Conservation (phyloP, 768 basidiomycete genomes). For the Suillus luteus region DNA sequence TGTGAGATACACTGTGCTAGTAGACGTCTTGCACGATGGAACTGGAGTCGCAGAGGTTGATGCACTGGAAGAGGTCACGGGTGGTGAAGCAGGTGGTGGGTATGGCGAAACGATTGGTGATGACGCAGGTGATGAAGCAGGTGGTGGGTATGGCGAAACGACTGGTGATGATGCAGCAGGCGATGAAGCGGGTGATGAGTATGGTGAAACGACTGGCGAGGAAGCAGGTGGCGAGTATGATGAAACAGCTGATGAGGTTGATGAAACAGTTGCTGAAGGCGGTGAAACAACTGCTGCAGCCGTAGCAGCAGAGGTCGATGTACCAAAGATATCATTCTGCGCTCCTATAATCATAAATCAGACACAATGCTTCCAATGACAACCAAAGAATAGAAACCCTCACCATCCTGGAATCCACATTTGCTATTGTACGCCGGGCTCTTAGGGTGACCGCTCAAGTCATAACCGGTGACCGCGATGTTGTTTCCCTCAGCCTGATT, state of each 20-base stretch:
- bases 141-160: not conserved
- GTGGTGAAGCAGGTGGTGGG: not conserved
- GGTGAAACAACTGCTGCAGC: not conserved
- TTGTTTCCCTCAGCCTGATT: slow-evolving; percentile 52
- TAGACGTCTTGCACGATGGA: not conserved
- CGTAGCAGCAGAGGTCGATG: not conserved
- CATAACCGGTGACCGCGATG: slow-evolving; percentile 44
- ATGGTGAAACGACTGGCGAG: not conserved
- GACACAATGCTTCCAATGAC: not conserved
- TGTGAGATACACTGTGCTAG: not conserved
- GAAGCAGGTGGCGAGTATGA: not conserved
- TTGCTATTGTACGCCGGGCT: slow-evolving; percentile 53
- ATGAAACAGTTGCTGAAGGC: not conserved
- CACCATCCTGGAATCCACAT: slow-evolving; percentile 50
- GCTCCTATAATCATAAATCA: slow-evolving; percentile 9
- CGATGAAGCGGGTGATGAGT: not conserved
- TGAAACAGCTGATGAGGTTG: not conserved
- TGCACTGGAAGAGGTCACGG: not conserved
- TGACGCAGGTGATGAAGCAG: not conserved
- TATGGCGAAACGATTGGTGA: not conserved
- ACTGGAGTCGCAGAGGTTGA: too few relatives aligned
- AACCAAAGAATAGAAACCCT: slow-evolving; percentile 15
- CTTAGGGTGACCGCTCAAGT: slow-evolving; percentile 41
- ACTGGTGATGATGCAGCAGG: not conserved
- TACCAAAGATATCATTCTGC: slow-evolving; percentile 17